Conservation (phyloP, 2,329 filamentous ascomycete species). For the Botrytis paeoniae region DNA sequence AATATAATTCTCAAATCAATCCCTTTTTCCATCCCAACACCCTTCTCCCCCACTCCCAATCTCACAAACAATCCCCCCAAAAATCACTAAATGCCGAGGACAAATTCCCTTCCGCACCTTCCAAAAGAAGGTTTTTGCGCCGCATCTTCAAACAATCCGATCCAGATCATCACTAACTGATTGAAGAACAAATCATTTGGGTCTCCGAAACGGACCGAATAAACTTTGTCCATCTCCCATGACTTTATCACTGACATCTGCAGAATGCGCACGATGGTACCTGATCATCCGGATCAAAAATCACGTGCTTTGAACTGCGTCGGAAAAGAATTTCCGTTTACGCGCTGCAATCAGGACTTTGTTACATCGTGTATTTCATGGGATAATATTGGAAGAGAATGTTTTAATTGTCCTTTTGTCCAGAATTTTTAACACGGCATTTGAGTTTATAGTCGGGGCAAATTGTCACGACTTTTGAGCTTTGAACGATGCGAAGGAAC, state of each 20-base stretch:
- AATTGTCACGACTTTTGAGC: background rate
- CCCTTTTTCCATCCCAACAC: rapidly evolving
- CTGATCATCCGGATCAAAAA: background rate
- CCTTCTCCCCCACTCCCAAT: too few species aligned
- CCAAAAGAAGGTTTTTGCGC: background rate
- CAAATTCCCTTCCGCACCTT: background rate
- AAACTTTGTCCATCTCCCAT: background rate
- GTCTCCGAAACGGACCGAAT: background rate
- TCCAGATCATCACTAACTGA: too few species aligned
- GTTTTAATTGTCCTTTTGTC: background rate
- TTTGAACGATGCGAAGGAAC: background rate
- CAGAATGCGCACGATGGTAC: background rate
- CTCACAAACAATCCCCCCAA: too few species aligned
- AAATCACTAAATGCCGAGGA: background rate
- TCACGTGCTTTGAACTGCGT: background rate
- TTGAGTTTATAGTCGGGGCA: background rate
- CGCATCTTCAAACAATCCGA: background rate
- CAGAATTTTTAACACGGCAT: background rate
- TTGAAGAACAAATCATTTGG: background rate
- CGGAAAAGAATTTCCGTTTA: background rate
- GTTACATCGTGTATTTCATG: background rate
- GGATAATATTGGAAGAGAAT: background rate
- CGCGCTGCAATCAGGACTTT: background rate
- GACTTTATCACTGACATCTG: background rate
- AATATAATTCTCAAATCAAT: background rate